phyloP scores from a whole-genome alignment of 306 rosid species.

The barrel medic (Medicago truncatula) region DNA sequence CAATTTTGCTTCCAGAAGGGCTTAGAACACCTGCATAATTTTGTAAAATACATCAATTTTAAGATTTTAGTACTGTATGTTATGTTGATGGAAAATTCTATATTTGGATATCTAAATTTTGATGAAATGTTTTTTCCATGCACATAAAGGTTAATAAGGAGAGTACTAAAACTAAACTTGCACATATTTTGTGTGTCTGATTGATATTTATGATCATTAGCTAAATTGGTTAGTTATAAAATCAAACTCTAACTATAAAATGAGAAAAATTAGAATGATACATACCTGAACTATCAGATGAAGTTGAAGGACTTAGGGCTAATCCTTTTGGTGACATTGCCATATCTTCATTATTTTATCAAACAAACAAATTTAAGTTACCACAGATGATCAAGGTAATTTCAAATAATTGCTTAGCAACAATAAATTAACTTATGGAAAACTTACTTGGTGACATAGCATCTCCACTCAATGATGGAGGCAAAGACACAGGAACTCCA shows the following conservation, averaged over 20 bases:
- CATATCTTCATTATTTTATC: constrained; percentile 36
- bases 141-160: not conserved
- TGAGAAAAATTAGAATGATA: not conserved
- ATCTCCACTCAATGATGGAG: constrained; percentile 43
- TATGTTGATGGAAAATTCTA: not conserved
- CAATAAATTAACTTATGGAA: not conserved
- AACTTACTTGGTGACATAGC: constrained; percentile 44
- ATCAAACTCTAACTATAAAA: not conserved
- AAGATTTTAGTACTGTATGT: not conserved
- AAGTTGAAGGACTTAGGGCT: constrained; percentile 15
- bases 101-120: not conserved
- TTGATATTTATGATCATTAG: not conserved
- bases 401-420: not conserved
- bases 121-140: not conserved
- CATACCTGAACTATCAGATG: constrained; percentile 1
- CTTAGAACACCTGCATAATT: constrained; percentile 28
- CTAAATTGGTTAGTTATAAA: not conserved
- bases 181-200: not conserved
- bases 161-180: not conserved
- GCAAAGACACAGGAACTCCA: constrained; percentile 53
- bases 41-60: not conserved
- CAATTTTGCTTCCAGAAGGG: constrained; percentile 36
- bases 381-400: not conserved
- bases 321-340: constrained; percentile 29
- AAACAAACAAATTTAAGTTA: not conserved